Evolutionary conservation across 2,329 filamentous ascomycete species (phyloP).

Genomic region (Alternaria incomplexa): DNA sequence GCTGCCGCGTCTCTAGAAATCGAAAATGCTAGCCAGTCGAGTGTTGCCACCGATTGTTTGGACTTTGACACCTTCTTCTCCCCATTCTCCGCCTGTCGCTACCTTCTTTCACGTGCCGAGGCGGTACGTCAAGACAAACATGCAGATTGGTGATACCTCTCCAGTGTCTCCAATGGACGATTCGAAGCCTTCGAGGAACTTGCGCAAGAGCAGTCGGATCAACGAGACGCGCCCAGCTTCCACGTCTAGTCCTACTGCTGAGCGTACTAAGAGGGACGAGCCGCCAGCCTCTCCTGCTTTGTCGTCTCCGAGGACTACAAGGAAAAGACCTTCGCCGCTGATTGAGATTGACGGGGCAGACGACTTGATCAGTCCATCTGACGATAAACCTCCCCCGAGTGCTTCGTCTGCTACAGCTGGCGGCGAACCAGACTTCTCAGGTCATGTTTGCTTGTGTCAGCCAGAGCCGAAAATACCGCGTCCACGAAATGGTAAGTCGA

Average conservation of each 20-base stretch:
- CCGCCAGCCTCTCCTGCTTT: constrained; percentile 17
- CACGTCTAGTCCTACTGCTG: constrained; percentile 18
- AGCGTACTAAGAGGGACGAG: constrained; percentile 26
- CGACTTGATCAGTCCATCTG: constrained; percentile 20
- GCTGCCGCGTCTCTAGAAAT: constrained; percentile 26
- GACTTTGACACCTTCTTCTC: constrained; percentile 22
- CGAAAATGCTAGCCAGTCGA: constrained; percentile 45
- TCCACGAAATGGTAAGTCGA: constrained; percentile 70
- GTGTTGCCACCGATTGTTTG: constrained; percentile 40
- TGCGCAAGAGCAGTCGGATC: constrained; percentile 40
- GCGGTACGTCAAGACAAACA: constrained; percentile 43
- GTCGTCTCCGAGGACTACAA: constrained; percentile 28
- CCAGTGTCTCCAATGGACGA: constrained; percentile 27
- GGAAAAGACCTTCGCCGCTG: constrained; percentile 34
- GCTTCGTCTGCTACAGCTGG: constrained; percentile 31
- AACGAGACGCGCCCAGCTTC: constrained; percentile 33
- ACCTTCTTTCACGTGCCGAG: constrained; percentile 45
- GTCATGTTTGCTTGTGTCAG: constrained; percentile 71
- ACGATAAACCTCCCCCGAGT: constrained; percentile 30
- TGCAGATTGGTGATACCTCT: constrained; percentile 31
- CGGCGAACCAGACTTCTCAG: constrained; percentile 38
- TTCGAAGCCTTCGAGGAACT: constrained; percentile 23
- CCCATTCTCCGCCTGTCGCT: constrained; percentile 30
- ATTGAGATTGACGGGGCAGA: constrained; percentile 24
- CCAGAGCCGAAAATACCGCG: constrained; percentile 74